Evolutionary conservation across 2,329 filamentous ascomycete genomes (phyloP).

Genomic region (Pestalotiopsis sp.): DNA sequence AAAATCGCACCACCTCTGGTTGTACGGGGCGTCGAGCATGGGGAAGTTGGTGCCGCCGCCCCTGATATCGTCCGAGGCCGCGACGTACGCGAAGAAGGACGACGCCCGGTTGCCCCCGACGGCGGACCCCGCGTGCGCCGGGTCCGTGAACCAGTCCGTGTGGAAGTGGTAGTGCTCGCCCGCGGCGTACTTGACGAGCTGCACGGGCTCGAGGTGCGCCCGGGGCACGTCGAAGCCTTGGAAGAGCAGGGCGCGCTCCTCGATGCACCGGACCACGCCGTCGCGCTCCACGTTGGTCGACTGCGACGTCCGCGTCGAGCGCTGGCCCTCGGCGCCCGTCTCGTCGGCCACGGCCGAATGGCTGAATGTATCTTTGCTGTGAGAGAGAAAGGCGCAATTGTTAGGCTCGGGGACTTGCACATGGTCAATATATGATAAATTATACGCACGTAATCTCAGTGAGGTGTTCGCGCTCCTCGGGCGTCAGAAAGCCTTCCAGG

Average conservation of each 20-base stretch:
- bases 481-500: constrained; percentile 38
- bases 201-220: constrained; percentile 47
- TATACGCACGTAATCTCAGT: constrained; percentile 34
- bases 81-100: constrained; percentile 53
- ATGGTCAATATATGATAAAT: background rate
- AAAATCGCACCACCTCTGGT: constrained; percentile 45
- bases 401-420: constrained; percentile 12
- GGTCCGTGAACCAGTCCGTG: constrained; percentile 53
- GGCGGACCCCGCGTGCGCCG: constrained; percentile 37
- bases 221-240: constrained; percentile 44
- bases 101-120: constrained; percentile 47
- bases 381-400: background rate
- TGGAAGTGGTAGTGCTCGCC: constrained; percentile 52
- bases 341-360: constrained; percentile 44
- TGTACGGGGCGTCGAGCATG: constrained; percentile 38
- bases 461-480: constrained; percentile 38
- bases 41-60: constrained; percentile 55
- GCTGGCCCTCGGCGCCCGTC: constrained; percentile 34
- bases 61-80: constrained; percentile 39
- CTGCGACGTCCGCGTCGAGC: constrained; percentile 46
- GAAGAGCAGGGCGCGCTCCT: constrained; percentile 48
- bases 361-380: constrained; percentile 45
- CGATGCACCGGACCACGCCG: constrained; percentile 47
- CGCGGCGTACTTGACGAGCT: constrained; percentile 49
- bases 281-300: constrained; percentile 48